Base-by-base conservation (phyloP, 2,329 filamentous ascomycete genomes). In the Fusarium continuum region DNA sequence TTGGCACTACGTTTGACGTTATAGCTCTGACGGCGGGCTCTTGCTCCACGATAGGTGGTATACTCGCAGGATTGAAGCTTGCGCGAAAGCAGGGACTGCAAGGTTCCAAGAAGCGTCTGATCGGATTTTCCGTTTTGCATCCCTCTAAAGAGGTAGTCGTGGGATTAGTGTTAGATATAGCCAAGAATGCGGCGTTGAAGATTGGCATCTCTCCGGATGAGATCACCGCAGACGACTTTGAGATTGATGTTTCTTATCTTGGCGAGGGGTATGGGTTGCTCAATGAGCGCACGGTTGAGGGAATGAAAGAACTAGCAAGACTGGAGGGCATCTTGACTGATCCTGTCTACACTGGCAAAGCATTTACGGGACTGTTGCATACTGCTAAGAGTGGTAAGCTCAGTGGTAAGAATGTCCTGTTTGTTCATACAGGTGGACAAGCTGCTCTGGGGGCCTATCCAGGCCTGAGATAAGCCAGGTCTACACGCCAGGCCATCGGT, bases 271-370 rank as follows among this genome's bases (percentile, higher is more conserved):
- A 64, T 13, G 61, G 61, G 5, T 38, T 56, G 4, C 44, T 64
- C 0, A 60, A 64, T 5, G 4, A 47, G 2, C 26, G 20, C 3
- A 64, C 61, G 1, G 16, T 40, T 4, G n/a, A 61, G 6, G 44
- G 48, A 0, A 56, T 64, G 22, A 64, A 61, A 40, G 32, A 47
- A 8, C 6, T 64, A 5, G 60, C 61, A 17, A 64, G 48, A 6
- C 4, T n/a, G 25, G 61, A 64, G 5, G 61, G 61, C 6, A 65
- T 64, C 9, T 10, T 64, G 5, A 61, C 55, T 13, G 61, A 64
- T 6, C 61, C 61, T 10, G 61, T 64, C 2, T 64, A 64, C 5
- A 64, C 61, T 0, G 61, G 61, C 1, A 64, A 64, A 4, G 60
- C 60, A 1, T 47, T 64, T 3, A 61, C 56, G 1, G 61, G 61